Evolutionary conservation across 768 basidiomycete species (phyloP), one percentile per base, ranked within the genome.

Genomic region (Auricularia sp.): DNA sequence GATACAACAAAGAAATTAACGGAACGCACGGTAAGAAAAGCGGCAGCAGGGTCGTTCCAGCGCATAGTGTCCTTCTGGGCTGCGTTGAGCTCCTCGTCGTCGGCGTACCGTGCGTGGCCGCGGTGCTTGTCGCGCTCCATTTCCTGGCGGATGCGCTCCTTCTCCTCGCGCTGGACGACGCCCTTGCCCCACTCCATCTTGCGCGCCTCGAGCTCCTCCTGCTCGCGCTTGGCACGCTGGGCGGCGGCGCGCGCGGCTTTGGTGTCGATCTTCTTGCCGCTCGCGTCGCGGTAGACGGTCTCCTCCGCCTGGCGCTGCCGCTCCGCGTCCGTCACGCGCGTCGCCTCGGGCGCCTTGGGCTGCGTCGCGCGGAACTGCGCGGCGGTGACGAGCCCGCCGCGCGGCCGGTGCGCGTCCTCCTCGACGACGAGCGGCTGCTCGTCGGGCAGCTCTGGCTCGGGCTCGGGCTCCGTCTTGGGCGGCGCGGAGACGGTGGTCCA

Each of bases 131-230:
- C 85, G 69, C 83, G 86, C 74, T 91, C 87, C 71, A 91, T 73
- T 65, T 92, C 85, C 65, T 75, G 71, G 71, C 77, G 83, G 72
- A 80, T 77, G 72, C 82, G 83, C 76, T 94, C 91, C 63, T 81
- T 77, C 66, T 94, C 90, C 29, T 91, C 88, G 66, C 86, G 79
- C 77, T 98, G 97, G 45, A 94, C 89, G 42, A 98, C 71, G 36
- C 97, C 97, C 75, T 96, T 98, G 0, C 93, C 94, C 97, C 97
- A 98, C 73, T 96, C 92, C 92, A 96, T 94, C 79, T 92, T 95
- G 73, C 83, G 79, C 62, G 89, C 89, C 72, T 96, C 92, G 72
- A 84, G 85, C 77, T 97, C 91, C 73, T 94, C 88, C 65, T 81
- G 79, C 72, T 93, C 88, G 24, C 92, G 82, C 71, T 94, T 93